Evolutionary conservation across 202 grass and related monocot species (phyloP).

Genomic region (Hordeum pubiflorum): DNA sequence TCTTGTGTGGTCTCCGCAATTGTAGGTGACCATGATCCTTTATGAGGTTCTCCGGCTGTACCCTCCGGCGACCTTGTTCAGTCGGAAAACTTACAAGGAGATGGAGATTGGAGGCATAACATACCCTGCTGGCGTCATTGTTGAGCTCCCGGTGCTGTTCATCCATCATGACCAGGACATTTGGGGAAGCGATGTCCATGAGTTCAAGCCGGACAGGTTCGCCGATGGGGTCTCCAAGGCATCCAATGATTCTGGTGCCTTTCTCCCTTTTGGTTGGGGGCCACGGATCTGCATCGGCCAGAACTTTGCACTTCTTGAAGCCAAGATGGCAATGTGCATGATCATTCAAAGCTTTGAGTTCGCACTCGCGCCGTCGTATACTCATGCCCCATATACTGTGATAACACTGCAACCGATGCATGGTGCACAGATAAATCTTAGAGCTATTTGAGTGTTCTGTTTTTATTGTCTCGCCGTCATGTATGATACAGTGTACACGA

Average conservation of each 20-base stretch:
- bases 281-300: conserved; percentile 62
- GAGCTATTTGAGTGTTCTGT: background rate
- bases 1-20: background rate
- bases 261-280: conserved; percentile 56
- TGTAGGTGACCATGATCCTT: conserved; percentile 64
- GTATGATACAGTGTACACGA: background rate
- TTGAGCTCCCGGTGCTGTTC: conserved; percentile 30
- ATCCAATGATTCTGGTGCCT: conserved; percentile 31
- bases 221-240: conserved; percentile 50
- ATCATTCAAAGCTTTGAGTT: conserved; percentile 59
- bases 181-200: conserved; percentile 50
- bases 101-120: conserved; percentile 40
- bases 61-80: conserved; percentile 13
- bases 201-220: conserved; percentile 75
- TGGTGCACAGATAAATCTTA: conserved; percentile 48
- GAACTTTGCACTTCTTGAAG: conserved; percentile 57
- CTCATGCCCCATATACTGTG: conserved; percentile 43
- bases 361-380: conserved; percentile 36
- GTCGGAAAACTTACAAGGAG: conserved; percentile 34
- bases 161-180: conserved; percentile 52
- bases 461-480: background rate
- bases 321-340: conserved; percentile 47
- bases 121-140: conserved; percentile 32
- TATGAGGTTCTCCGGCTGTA: conserved; percentile 59
- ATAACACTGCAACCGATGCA: conserved; percentile 47